Evolutionary conservation across 1,284 basidiomycete species (phyloP), one percentile per base, ranked within the genome.

Genomic region (Cryptococcus floricola): DNA sequence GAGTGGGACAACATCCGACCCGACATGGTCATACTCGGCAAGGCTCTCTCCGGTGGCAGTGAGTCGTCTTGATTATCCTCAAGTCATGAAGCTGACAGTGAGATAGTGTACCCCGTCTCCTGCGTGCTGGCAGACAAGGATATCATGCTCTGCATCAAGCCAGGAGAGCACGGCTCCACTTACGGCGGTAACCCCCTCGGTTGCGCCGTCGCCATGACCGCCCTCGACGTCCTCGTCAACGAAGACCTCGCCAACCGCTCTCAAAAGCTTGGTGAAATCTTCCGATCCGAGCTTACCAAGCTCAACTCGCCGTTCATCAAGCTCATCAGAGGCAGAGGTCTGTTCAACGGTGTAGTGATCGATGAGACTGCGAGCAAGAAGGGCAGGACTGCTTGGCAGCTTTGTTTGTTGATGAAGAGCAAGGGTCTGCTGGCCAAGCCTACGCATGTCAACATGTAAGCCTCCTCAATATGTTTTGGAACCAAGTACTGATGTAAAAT

Each of bases 111-210:
- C 78, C 95, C 96, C 48, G 94, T 98, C 19, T 96, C 92, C 39
- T 91, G 90, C 14, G 94, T 98, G 12, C 82, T 98, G 31, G 88
- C 92, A 6, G 86, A 92, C 77, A 84, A 85, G 61, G 87, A 91
- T 34, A 78, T 98, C 60, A 97, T 98, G 92, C 85, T 94, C 31
- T 90, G 87, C 79, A 95, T 98, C 74, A 82, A 87, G 62, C 92
- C 95, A n/a, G 94, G 95, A 59, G 93, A 97, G 79, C 96, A 98
- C 69, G 93, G 94, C n/a, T 91, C 88, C 66, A 98, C 95, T 0
- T 94, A 93, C 61, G 91, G 91, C 68, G 91, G 91, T 41, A 98
- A 98, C 77, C 96, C 96, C 0, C 82, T 98, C 37, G 96, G 88
- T 10, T 96, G 91, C 66, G 95, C 96, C 18, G 91, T 97, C 12